A percentile compares a stretch with the other conserved stretches of the same genome.
Evolutionary conservation across 2,329 filamentous ascomycete genomes (phyloP).

Genomic region (Neonectria ditissima): DNA sequence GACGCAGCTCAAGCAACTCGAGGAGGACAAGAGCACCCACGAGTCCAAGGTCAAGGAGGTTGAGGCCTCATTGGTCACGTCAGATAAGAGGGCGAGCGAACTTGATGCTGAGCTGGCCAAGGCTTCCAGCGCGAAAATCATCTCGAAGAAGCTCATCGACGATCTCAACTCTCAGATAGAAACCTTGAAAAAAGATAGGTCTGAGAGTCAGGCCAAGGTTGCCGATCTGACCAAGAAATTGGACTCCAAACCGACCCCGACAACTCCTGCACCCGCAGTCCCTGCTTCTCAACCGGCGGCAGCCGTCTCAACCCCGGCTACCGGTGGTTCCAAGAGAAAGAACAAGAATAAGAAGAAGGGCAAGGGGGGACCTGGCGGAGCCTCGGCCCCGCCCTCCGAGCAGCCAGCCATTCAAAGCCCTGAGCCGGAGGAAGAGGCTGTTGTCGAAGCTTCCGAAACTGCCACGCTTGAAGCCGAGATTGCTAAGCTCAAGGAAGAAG

Average conservation of each 20-base stretch:
- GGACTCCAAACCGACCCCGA: conserved; percentile 41
- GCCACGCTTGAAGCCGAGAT: conserved; percentile 63
- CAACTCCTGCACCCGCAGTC: conserved; percentile 35
- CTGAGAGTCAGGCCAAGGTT: conserved; percentile 49
- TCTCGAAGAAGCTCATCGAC: conserved; percentile 57
- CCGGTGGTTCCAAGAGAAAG: conserved; percentile 64
- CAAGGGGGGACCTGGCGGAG: conserved; percentile 70
- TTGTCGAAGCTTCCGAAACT: conserved; percentile 45
- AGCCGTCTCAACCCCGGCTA: conserved; percentile 38
- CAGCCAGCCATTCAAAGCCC: conserved; percentile 53
- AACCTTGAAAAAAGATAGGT: conserved; percentile 49
- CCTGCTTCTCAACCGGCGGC: conserved; percentile 42
- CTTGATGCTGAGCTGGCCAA: conserved; percentile 57
- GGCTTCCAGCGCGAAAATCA: conserved; percentile 52
- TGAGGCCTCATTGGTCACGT: conserved; percentile 50
- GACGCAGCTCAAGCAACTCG: conserved; percentile 58
- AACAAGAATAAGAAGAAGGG: conserved; percentile 90
- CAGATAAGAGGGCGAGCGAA: conserved; percentile 50
- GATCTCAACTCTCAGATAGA: conserved; percentile 54
- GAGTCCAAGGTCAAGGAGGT: conserved; percentile 52
- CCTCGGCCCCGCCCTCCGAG: conserved; percentile 48
- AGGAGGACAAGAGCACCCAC: conserved; percentile 51
- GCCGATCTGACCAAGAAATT: conserved; percentile 60
- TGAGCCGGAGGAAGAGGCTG: conserved; percentile 50
- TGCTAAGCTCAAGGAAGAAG: conserved; percentile 61